These are phyloP conservation scores for Themeda triandra DNA, from an alignment of 176 grass and related monocot genomes.

Conservation along the genomic window DNA sequence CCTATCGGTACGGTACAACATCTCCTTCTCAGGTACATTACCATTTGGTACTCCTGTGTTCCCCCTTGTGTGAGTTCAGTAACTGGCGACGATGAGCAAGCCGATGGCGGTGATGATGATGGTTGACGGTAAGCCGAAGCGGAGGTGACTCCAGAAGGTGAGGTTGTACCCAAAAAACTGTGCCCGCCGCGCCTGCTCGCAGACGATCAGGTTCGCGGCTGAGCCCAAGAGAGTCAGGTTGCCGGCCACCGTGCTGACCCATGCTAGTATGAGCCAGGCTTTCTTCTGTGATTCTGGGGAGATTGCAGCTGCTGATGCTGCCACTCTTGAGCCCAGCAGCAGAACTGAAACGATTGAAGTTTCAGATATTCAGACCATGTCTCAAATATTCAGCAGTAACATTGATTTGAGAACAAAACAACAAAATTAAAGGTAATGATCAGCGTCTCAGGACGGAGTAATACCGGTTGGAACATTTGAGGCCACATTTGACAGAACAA, in stretches of 20 bases:
- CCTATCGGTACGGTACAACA: conserved; percentile 1
- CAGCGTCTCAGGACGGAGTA: neutral
- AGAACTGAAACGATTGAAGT: conserved; percentile 53
- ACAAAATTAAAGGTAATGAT: neutral
- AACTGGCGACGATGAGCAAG: conserved; percentile 59
- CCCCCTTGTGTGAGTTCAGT: conserved; percentile 12
- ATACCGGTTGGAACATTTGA: conserved; percentile 97
- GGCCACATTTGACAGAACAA: conserved; percentile 91
- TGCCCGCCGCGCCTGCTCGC: conserved; percentile 77
- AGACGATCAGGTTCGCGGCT: conserved; percentile 92
- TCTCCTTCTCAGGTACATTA: neutral
- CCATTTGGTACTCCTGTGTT: neutral
- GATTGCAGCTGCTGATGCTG: conserved; percentile 73
- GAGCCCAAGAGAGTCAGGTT: conserved; percentile 93
- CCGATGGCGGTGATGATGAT: conserved; percentile 74
- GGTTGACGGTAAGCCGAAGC: conserved; percentile 82
- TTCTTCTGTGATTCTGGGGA: conserved; percentile 59
- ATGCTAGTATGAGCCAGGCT: conserved; percentile 93
- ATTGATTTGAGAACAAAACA: no score
- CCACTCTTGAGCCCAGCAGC: conserved; percentile 81
- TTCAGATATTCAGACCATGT: neutral
- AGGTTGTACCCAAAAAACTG: conserved; percentile 81
- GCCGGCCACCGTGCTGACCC: conserved; percentile 87
- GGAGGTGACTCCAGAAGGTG: conserved; percentile 90
- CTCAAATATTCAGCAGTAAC: no score